phyloP scores from a whole-genome alignment of 768 basidiomycete species.

The Collybia sordida region DNA sequence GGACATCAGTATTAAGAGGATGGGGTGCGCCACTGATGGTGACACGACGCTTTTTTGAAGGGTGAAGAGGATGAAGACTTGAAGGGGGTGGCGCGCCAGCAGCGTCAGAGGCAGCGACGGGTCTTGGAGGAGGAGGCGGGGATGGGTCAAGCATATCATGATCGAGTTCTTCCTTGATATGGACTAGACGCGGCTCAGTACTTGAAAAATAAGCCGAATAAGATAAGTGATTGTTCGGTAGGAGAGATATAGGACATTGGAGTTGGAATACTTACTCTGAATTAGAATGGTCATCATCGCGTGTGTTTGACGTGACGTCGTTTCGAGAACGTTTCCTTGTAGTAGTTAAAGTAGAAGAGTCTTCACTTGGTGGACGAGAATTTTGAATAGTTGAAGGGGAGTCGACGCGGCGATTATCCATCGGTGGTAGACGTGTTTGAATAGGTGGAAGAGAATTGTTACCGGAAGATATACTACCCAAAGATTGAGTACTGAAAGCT shows the following conservation, averaged over 20 bases:
- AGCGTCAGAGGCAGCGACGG: slow-evolving; percentile 16
- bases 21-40: slow-evolving; percentile 65
- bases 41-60: slow-evolving; percentile 66
- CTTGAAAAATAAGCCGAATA: slow-evolving; percentile 19
- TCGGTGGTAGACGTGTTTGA: slow-evolving; percentile 39
- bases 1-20: slow-evolving; percentile 54
- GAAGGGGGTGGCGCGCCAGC: slow-evolving; percentile 39
- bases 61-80: slow-evolving; percentile 35
- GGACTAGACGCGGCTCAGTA: slow-evolving; percentile 44
- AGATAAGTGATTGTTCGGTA: slow-evolving; percentile 4
- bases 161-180: slow-evolving; percentile 67
- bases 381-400: slow-evolving; percentile 19
- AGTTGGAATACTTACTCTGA: slow-evolving; percentile 42
- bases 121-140: slow-evolving; percentile 30
- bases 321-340: slow-evolving; percentile 47
- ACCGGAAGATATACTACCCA: slow-evolving; percentile 46
- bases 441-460: slow-evolving; percentile 70
- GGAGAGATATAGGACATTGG: slow-evolving; percentile 14
- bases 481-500: slow-evolving; percentile 62
- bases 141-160: slow-evolving; percentile 41
- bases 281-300: slow-evolving; percentile 37
- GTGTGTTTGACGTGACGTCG: slow-evolving; percentile 31
- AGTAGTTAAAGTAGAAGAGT: slow-evolving; percentile 21
- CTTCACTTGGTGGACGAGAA: slow-evolving; percentile 30
- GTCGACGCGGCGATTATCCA: slow-evolving; percentile 32